Conservation (phyloP, 176 grass and related monocot genomes). For the Paspalum notatum region DNA sequence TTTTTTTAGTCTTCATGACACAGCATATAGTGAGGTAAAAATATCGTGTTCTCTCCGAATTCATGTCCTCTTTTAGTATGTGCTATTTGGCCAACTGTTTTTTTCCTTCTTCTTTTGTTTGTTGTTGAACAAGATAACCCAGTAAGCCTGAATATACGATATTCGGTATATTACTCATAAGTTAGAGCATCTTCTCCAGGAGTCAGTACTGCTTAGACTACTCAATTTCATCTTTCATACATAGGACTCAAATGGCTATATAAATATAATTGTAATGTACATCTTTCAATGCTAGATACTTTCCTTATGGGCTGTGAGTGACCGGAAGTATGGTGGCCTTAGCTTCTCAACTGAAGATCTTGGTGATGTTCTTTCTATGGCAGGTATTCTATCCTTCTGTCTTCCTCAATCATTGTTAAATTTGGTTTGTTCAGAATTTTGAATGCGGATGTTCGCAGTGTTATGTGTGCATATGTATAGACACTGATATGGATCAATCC, state of each 20-base stretch:
- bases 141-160: not conserved
- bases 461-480: not conserved
- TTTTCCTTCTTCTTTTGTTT: too few relatives aligned
- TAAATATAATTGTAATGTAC: not conserved
- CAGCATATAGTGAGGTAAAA: constrained; percentile 77
- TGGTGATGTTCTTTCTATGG: constrained; percentile 68
- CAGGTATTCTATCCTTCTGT: constrained; percentile 51
- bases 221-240: not conserved
- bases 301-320: constrained; percentile 72
- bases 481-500: not conserved
- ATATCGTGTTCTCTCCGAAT: not conserved
- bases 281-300: constrained; percentile 57
- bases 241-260: not conserved
- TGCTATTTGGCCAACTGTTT: not conserved
- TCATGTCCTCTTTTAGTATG: constrained; percentile 1
- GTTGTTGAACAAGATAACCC: not conserved
- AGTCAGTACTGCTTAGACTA: not conserved
- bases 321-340: constrained; percentile 68
- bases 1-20: constrained; percentile 75
- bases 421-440: constrained; percentile 30
- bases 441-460: constrained; percentile 13
- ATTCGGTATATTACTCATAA: not conserved
- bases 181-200: not conserved
- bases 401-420: not conserved
- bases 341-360: constrained; percentile 63